Percentiles rank a stretch among this genome's conserved stretches.
These are phyloP conservation scores for Ensete ventricosum DNA, from an alignment of 176 grass and related monocot genomes.

Conservation along the genomic window DNA sequence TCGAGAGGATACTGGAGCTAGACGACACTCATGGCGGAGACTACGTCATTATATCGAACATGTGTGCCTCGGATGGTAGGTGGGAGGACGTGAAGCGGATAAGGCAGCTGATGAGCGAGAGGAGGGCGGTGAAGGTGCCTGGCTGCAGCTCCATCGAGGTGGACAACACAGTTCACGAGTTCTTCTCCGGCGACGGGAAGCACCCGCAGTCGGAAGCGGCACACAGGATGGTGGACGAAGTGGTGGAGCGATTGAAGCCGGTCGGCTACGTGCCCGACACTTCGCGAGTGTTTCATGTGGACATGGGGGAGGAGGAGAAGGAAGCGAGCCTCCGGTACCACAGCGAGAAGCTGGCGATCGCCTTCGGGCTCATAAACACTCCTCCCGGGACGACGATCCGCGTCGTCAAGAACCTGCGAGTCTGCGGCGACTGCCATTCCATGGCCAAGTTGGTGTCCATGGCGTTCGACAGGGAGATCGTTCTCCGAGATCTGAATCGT, in stretches of 20 bases:
- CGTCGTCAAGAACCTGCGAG: slow-evolving; percentile 64
- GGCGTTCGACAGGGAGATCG: slow-evolving; percentile 50
- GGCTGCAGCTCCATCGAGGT: slow-evolving; percentile 75
- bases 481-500: slow-evolving; percentile 77
- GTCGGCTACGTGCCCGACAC: slow-evolving; percentile 60
- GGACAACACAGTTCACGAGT: slow-evolving; percentile 56
- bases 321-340: slow-evolving; percentile 50
- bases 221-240: slow-evolving; percentile 50
- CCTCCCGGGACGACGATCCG: slow-evolving; percentile 53
- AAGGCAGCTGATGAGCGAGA: slow-evolving; percentile 59
- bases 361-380: slow-evolving; percentile 61
- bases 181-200: slow-evolving; percentile 69
- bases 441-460: slow-evolving; percentile 62
- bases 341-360: slow-evolving; percentile 64
- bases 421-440: slow-evolving; percentile 62
- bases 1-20: slow-evolving; percentile 60
- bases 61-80: slow-evolving; percentile 46
- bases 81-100: slow-evolving; percentile 62
- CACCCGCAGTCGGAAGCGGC: slow-evolving; percentile 48
- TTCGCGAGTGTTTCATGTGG: slow-evolving; percentile 56
- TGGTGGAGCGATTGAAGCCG: slow-evolving; percentile 55
- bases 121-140: slow-evolving; percentile 58
- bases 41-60: slow-evolving; percentile 66
- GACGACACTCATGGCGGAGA: slow-evolving; percentile 75
- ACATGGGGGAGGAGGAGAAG: slow-evolving; percentile 64